Base-by-base conservation (phyloP, 1,284 basidiomycete genomes). In the Vanrija sp. region DNA sequence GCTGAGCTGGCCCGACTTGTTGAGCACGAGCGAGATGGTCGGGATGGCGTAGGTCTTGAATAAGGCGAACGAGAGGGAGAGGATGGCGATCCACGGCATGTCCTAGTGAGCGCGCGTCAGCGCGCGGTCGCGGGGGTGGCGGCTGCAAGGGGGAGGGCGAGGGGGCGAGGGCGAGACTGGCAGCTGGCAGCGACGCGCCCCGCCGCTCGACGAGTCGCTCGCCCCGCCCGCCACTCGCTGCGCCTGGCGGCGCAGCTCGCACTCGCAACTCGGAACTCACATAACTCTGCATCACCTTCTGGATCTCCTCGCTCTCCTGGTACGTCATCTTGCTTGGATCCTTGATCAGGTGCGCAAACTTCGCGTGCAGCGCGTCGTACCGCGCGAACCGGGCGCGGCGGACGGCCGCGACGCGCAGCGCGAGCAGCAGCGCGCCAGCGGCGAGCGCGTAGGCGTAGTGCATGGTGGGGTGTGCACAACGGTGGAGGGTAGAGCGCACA, bases 1-100 rank as follows among this genome's bases (percentile, higher is more conserved):
- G 9, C 46, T n/a, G 8, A 58, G 56, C 52, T 58, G 46, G n/a
- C 36, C 27, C 3, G 45, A 49, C 35, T 54, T 54, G 52, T 46
- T 45, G 18, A 58, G 43, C 2, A 58, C 56, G 3, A 31, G 23
- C 4, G 52, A 51, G 46, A 58, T 58, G 27, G 49, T 46, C 6
- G 52, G 52, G 12, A 58, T 41, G 6, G 52, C 56, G 27, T 58
- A 58, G 4, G 56, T 58, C 47, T 54, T 54, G 56, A 58, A 58
- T 8, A 58, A 46, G 1, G 56, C 56, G 22, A 58, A 58, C 7
- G 37, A 42, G 35, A 58, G 47, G 2, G 49, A 41, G 31, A 58
- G 23, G 4, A 43, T 24, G 23, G 45, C 23, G 12, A 47, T 48
- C 27, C 49, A 49, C 5, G 56, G 56, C 39, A 58, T 42, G 39